Conservation (phyloP, 768 basidiomycete genomes). For the Mrakia blollopis region DNA sequence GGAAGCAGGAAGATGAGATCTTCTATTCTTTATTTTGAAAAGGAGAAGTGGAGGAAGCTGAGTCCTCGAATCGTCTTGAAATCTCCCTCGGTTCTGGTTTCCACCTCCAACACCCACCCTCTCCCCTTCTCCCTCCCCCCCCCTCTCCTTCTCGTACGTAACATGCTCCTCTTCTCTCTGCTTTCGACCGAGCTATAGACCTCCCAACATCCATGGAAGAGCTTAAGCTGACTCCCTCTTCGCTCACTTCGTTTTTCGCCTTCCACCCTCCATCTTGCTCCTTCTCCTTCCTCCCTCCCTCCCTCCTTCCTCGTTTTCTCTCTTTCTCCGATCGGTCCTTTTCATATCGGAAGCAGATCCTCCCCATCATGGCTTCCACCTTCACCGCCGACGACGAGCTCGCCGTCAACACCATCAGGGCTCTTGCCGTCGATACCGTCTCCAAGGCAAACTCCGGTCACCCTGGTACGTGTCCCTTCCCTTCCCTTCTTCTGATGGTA, state of each 20-base stretch:
- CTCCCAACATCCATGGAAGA: not conserved
- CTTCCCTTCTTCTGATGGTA: not conserved
- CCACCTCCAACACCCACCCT: not conserved
- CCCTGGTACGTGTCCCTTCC: slow-evolving; percentile 55
- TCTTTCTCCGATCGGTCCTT: no score
- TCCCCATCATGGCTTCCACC: slow-evolving; percentile 24
- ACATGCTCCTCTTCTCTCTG: not conserved
- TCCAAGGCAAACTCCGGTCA: slow-evolving; percentile 78
- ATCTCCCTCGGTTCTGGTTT: not conserved
- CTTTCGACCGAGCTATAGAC: no score
- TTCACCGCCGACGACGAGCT: slow-evolving; percentile 35
- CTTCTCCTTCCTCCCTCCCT: not conserved
- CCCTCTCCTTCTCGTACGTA: slow-evolving; percentile 8
- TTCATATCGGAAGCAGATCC: no score
- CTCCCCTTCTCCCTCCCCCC: slow-evolving; percentile 1
- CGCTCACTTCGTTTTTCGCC: no score
- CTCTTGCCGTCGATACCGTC: slow-evolving; percentile 45
- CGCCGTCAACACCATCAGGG: slow-evolving; percentile 40
- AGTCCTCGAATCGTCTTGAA: no score
- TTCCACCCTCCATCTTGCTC: not conserved
- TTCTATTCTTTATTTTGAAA: no score
- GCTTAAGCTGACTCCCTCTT: not conserved
- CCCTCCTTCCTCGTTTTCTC: not conserved
- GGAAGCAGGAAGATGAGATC: no score
- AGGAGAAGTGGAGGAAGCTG: no score